Evolutionary conservation across 176 grass and related monocot species (phyloP).

Genomic region (Metroxylon sagu): DNA sequence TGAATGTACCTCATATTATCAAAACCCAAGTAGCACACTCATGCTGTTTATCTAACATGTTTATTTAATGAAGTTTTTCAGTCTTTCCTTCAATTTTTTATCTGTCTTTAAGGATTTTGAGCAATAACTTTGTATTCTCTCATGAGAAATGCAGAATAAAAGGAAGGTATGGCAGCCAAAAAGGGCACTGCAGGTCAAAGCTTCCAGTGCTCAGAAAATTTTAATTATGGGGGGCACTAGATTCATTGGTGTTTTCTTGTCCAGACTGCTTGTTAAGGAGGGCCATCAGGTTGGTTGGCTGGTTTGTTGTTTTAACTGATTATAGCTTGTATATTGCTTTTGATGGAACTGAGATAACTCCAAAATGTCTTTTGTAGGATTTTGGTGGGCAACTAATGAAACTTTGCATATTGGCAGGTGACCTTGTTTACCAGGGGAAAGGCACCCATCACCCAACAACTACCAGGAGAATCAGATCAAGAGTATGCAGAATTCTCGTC

Average conservation of each 20-base stretch:
- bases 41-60: no score
- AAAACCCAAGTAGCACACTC: no score
- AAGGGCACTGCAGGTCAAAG: conserved; percentile 40
- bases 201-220: conserved; percentile 73
- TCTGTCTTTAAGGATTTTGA: no score
- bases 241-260: conserved; percentile 87
- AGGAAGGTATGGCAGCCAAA: conserved; percentile 53
- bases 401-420: conserved; percentile 35
- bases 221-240: conserved; percentile 91
- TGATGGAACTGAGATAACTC: no score
- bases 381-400: background rate
- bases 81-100: no score
- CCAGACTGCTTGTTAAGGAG: conserved; percentile 75
- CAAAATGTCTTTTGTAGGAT: background rate
- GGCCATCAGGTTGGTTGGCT: conserved; percentile 61
- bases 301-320: conserved; percentile 1
- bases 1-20: no score
- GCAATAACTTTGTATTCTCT: no score
- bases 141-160: conserved; percentile 30
- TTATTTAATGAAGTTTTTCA: no score
- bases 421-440: conserved; percentile 97
- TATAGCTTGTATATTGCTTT: no score
- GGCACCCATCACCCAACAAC: conserved; percentile 76
- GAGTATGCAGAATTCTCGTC: conserved; percentile 72
- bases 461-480: conserved; percentile 83